phyloP scores from a whole-genome alignment of 306 rosid genomes.

The Macrotyloma uniflorum region DNA sequence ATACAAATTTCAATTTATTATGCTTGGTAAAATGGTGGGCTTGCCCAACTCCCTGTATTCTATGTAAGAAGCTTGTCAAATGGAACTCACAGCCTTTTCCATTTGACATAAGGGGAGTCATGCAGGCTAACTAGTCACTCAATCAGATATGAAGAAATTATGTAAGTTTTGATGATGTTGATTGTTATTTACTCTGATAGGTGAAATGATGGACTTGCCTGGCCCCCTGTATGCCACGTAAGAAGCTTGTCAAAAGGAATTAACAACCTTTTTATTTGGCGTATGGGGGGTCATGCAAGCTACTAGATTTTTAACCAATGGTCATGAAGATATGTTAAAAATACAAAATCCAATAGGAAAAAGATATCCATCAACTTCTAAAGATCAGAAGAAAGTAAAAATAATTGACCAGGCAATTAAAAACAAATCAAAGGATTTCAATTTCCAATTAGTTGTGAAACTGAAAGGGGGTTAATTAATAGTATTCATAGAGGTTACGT shows the following conservation, averaged over 20 bases:
- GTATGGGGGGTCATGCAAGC: constrained; percentile 71
- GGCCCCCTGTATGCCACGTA: constrained; percentile 93
- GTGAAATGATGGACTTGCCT: constrained; percentile 47
- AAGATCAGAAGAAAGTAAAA: constrained; percentile 33
- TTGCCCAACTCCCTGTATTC: background rate
- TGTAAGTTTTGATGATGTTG: background rate
- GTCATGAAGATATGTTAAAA: background rate
- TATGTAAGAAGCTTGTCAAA: background rate
- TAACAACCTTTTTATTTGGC: constrained; percentile 68
- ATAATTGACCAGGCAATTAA: background rate
- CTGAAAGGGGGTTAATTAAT: background rate
- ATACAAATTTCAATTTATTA: background rate
- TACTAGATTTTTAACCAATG: background rate
- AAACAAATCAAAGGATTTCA: constrained; percentile 11
- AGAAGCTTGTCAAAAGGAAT: constrained; percentile 47
- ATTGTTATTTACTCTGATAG: background rate
- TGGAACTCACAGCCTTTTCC: background rate
- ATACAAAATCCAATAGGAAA: too few species aligned
- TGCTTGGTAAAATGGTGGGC: background rate
- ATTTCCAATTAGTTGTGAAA: constrained; percentile 6
- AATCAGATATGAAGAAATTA: background rate
- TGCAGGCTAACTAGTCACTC: background rate
- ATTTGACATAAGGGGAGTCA: background rate
- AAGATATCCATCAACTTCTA: background rate
- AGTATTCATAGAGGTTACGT: background rate